Evolutionary conservation across 2,329 filamentous ascomycete genomes (phyloP), one percentile per base, ranked within the genome.

Genomic region (Diaporthe eres): DNA sequence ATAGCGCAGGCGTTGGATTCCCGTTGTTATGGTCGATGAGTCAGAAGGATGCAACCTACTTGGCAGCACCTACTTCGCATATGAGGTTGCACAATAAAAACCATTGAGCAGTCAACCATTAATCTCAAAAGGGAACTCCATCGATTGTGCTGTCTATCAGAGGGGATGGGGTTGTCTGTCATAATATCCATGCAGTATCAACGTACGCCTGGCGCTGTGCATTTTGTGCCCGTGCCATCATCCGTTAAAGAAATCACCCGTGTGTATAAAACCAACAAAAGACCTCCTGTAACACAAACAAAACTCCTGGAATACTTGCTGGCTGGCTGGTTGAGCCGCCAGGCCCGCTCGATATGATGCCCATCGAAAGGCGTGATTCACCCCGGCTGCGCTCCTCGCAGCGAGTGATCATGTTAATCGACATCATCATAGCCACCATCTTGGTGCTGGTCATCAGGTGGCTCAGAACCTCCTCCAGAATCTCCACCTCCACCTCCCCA

Each of bases 141-240:
- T 73, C 47, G 44, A 31, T 60, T 73, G 58, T 55, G 47, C 37
- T 65, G 58, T 73, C 71, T 73, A 73, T 73, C 44, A 47, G 19
- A 42, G 39, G 51, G n/a, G n/a, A 3, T 9, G 51, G 70, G 70
- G 34, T 73, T 63, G 44, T 65, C 25, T 63, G 34, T 65, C 71
- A 65, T 55, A 65, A 73, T 55, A 37, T 65, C 25, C 71, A 65
- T 73, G 49, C 58, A 37, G 31, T 39, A 55, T 34, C 51, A 65
- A 53, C 15, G 19, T 34, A 44, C 37, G 60, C 60, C 71, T 53
- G 47, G 58, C 49, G 65, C 65, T 70, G 65, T 70, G 65, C 65
- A 15, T 17, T 53, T 55, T 70, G 65, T 42, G n/a, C 19, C 31
- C 19, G 34, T 55, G 70, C 57, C 42, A 25, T 25, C 28, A 12